These are phyloP conservation scores for Podospora pseudopauciseta DNA, from an alignment of 495 filamentous ascomycete genomes.

Conservation along the genomic window DNA sequence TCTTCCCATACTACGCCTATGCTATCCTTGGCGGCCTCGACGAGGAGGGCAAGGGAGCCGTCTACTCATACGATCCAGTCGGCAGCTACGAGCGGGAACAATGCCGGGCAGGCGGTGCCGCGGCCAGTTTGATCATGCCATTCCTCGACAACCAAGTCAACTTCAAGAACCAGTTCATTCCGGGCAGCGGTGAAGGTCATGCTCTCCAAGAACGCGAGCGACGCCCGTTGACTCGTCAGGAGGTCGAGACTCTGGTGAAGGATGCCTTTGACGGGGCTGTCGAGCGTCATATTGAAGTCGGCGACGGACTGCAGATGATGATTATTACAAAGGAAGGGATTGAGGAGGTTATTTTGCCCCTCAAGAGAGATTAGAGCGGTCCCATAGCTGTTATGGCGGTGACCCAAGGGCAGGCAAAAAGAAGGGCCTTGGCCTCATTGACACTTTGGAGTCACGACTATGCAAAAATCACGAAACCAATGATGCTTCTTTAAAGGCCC, in stretches of 20 bases:
- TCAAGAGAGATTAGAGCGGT: slow-evolving; percentile 73
- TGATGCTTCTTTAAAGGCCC: not conserved
- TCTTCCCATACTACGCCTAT: slow-evolving; percentile 96
- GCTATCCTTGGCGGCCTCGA: slow-evolving; percentile 92
- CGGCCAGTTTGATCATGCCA: slow-evolving; percentile 94
- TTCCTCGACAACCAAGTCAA: slow-evolving; percentile 99
- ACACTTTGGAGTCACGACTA: not conserved
- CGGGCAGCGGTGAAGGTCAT: slow-evolving; percentile 80
- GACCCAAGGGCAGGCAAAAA: not conserved
- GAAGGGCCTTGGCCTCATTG: not conserved
- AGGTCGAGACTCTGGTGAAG: slow-evolving; percentile 82
- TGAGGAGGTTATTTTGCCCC: slow-evolving; percentile 72
- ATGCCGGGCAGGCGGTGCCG: slow-evolving; percentile 92
- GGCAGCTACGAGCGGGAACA: slow-evolving; percentile 95
- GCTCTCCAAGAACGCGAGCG: slow-evolving; percentile 67
- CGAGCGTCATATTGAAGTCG: slow-evolving; percentile 97
- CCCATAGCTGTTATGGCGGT: not conserved
- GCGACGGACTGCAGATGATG: slow-evolving; percentile 94
- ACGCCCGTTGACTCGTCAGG: slow-evolving; percentile 59
- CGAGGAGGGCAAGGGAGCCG: slow-evolving; percentile 87
- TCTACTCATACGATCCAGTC: slow-evolving; percentile 97
- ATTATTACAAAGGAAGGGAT: slow-evolving; percentile 83
- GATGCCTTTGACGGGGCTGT: slow-evolving; percentile 98
- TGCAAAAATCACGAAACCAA: not conserved
- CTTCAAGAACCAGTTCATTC: slow-evolving; percentile 97